Evolutionary conservation across 805 yeast genomes (phyloP).

Genomic region (Lipomyces orientalis): DNA sequence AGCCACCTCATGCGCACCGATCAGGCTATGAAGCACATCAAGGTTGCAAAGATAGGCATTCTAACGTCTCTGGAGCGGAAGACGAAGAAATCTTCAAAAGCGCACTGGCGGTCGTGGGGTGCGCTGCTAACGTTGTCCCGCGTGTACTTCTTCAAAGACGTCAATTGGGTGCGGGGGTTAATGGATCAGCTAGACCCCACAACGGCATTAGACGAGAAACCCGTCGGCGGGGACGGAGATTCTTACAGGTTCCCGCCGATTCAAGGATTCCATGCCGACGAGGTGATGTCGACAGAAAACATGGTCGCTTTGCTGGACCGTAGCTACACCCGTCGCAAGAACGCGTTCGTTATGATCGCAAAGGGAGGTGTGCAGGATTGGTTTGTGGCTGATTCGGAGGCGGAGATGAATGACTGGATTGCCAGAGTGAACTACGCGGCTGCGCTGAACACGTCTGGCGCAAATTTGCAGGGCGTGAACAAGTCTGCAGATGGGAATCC

Average conservation of each 20-base stretch:
- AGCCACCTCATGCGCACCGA: constrained; percentile 6
- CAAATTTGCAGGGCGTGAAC: constrained; percentile 33
- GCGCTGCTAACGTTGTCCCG: constrained; percentile 50
- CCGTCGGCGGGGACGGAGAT: not conserved
- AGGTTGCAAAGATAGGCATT: constrained; percentile 49
- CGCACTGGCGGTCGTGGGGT: constrained; percentile 51
- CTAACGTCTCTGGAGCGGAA: constrained; percentile 46
- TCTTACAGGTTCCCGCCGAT: constrained; percentile 43
- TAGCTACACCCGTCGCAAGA: constrained; percentile 28
- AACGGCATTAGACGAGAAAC: constrained; percentile 12
- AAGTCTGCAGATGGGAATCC: constrained; percentile 18
- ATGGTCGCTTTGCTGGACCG: constrained; percentile 49
- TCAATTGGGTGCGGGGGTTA: constrained; percentile 45
- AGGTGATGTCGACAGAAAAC: constrained; percentile 48
- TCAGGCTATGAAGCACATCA: constrained; percentile 38
- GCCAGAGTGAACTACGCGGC: constrained; percentile 59
- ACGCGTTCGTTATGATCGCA: constrained; percentile 44
- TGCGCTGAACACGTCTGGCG: constrained; percentile 51
- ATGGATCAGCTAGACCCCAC: constrained; percentile 36
- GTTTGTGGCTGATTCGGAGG: constrained; percentile 52
- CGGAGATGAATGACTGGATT: constrained; percentile 66
- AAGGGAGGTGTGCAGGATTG: constrained; percentile 46
- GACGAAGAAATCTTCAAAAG: constrained; percentile 43
- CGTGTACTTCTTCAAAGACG: constrained; percentile 50
- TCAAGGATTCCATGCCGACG: constrained; percentile 49